Evolutionary conservation across 2,329 filamentous ascomycete genomes (phyloP).

Genomic region (Daldinia sp.): DNA sequence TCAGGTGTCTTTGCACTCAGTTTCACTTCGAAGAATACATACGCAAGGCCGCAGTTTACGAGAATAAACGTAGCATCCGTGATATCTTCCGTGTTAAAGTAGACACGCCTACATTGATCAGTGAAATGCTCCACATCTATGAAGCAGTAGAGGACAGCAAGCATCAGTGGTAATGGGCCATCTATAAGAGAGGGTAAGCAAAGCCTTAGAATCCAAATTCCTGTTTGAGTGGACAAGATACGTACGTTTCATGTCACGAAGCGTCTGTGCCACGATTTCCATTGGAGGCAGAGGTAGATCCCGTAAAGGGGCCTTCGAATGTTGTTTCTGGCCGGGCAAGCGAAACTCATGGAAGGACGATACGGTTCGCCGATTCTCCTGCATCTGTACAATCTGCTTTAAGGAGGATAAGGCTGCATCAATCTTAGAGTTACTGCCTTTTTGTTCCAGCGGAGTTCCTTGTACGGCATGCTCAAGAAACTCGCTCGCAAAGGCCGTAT

Average conservation of each 20-base stretch:
- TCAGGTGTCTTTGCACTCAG: conserved; percentile 41
- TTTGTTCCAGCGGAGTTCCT: conserved; percentile 59
- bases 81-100: conserved; percentile 65
- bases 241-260: conserved; percentile 63
- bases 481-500: conserved; percentile 61
- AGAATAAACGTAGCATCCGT: conserved; percentile 63
- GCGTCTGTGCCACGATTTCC: conserved; percentile 60
- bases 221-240: neutral
- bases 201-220: neutral
- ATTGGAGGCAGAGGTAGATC: conserved; percentile 68
- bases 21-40: conserved; percentile 52
- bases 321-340: conserved; percentile 56
- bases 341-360: conserved; percentile 34
- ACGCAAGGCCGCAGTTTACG: conserved; percentile 50
- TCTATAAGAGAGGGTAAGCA: conserved; percentile 49
- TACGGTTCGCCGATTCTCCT: conserved; percentile 51
- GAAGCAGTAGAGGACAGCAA: conserved; percentile 64
- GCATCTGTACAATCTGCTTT: conserved; percentile 65
- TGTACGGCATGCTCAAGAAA: conserved; percentile 56
- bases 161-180: conserved; percentile 60
- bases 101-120: conserved; percentile 62
- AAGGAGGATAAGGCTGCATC: conserved; percentile 64
- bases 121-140: conserved; percentile 63
- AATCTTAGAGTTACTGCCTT: conserved; percentile 62
- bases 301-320: conserved; percentile 61